Base-by-base conservation (phyloP, 2,329 filamentous ascomycete species). In the Setomelanomma holmii region DNA sequence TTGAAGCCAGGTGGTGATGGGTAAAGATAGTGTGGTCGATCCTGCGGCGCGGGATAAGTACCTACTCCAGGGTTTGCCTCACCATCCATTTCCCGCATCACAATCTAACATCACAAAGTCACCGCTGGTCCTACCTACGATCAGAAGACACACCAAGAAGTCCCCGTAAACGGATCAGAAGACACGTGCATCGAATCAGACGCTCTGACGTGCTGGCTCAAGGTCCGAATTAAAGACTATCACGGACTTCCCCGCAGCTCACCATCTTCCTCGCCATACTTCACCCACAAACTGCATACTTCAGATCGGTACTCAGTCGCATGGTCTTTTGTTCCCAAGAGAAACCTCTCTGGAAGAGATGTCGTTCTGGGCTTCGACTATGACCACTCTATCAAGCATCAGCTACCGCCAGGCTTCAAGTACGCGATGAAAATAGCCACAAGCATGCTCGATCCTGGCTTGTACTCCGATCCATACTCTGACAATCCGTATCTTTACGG, bases 401-500 rank as follows among this genome's bases (percentile, higher is more conserved):
- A 73, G 6, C 49, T 76, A 12, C 73, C 73, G 2, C 73, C 73
- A 0, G 73, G 73, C 1, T 74, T 74, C 49, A 65, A 61, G 3
- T 67, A 67, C 21, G 73, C 73, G 0, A 68, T 76, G 59, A 71
- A 63, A 35, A 75, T 76, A 23, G 72, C 68, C 7, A 76, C 71
- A 5, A 66, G 60, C 1, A 55, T 73, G 20, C 57, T 76, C 2
- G 73, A 76, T 27, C 73, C 73, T 1, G 72, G 72, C 0, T 52
- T 76, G 4, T 72, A 72, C 44, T 60, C 65, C 1, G 73, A 76
- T 48, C 65, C 73, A 5, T 76, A 75, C 39, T 68, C 64, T 4
- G 71, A 75, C 38, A 64, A 71, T 39, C 73, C 73, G 1, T 76
- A 72, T 48, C 50, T 75, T 1, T 75, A 75, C 23, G 73, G 69